Conservation (phyloP, 2,329 filamentous ascomycete species). For the Beauveria rudraprayagi region DNA sequence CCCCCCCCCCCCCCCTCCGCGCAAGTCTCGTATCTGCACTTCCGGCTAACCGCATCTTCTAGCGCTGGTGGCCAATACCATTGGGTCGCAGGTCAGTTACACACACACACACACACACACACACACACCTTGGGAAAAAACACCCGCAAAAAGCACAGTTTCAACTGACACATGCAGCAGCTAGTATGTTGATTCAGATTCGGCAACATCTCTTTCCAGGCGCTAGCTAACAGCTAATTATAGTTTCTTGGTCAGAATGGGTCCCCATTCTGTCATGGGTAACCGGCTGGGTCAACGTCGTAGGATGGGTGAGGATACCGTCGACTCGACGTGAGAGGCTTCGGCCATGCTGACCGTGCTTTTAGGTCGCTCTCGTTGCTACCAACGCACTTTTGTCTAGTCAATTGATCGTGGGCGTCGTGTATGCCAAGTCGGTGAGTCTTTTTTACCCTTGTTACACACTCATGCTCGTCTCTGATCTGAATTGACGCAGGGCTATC, state of each 20-base stretch:
- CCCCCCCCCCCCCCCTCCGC: no score
- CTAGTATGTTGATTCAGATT: background rate
- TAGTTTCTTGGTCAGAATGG: constrained; percentile 19
- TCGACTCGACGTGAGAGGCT: background rate
- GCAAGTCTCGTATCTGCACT: background rate
- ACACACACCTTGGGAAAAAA: constrained; percentile 39
- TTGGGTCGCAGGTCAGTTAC: constrained; percentile 50
- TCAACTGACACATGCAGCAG: constrained; percentile 5
- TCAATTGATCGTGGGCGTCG: constrained; percentile 57
- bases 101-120: constrained; percentile 26
- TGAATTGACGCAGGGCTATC: constrained; percentile 31
- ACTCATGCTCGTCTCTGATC: background rate
- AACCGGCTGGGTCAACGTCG: constrained; percentile 55
- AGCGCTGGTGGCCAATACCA: constrained; percentile 56
- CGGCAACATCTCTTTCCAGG: background rate
- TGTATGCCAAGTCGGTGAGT: constrained; percentile 44
- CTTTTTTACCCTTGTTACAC: background rate
- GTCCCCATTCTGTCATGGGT: constrained; percentile 23
- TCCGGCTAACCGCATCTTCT: background rate
- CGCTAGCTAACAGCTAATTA: background rate
- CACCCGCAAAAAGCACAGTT: constrained; percentile 34
- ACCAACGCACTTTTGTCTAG: constrained; percentile 61
- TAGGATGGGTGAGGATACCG: constrained; percentile 43
- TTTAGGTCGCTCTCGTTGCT: constrained; percentile 51
- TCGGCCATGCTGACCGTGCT: background rate